A percentile compares a stretch with the other conserved stretches of the same genome.
These are phyloP conservation scores for Myriosclerotinia curreyana DNA, from an alignment of 2,329 filamentous ascomycete genomes.

Conservation along the genomic window DNA sequence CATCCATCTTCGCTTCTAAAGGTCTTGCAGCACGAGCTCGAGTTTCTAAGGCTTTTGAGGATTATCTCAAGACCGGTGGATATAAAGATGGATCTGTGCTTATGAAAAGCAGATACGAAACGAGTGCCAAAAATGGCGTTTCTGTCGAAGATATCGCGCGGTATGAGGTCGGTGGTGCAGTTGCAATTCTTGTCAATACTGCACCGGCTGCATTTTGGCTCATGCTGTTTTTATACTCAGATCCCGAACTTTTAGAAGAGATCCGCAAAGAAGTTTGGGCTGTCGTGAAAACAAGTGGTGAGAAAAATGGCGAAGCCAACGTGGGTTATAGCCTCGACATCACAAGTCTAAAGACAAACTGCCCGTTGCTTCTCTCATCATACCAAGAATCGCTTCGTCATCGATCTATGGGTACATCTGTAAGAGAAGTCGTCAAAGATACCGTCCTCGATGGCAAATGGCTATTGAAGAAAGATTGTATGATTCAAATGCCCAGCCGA, in stretches of 20 bases:
- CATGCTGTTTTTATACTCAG: neutral
- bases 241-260: constrained; percentile 33
- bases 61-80: constrained; percentile 42
- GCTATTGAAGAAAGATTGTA: constrained; percentile 41
- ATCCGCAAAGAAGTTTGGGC: constrained; percentile 33
- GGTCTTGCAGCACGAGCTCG: too few relatives aligned
- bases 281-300: neutral
- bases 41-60: constrained; percentile 39
- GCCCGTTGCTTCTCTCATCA: constrained; percentile 43
- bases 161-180: constrained; percentile 43
- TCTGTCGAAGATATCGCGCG: constrained; percentile 29
- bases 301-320: neutral
- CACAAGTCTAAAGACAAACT: constrained; percentile 27
- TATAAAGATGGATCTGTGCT: constrained; percentile 43
- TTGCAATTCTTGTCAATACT: constrained; percentile 45
- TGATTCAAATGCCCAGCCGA: constrained; percentile 36
- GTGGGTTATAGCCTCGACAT: constrained; percentile 3
- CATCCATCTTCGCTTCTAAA: too few relatives aligned
- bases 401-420: constrained; percentile 41
- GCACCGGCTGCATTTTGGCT: constrained; percentile 41
- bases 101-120: constrained; percentile 40
- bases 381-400: constrained; percentile 44
- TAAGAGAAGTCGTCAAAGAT: constrained; percentile 42
- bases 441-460: constrained; percentile 38
- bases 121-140: constrained; percentile 38